Evolutionary conservation across 768 basidiomycete species (phyloP), one percentile per base, ranked within the genome.

Genomic region (Auriculariales sp.): DNA sequence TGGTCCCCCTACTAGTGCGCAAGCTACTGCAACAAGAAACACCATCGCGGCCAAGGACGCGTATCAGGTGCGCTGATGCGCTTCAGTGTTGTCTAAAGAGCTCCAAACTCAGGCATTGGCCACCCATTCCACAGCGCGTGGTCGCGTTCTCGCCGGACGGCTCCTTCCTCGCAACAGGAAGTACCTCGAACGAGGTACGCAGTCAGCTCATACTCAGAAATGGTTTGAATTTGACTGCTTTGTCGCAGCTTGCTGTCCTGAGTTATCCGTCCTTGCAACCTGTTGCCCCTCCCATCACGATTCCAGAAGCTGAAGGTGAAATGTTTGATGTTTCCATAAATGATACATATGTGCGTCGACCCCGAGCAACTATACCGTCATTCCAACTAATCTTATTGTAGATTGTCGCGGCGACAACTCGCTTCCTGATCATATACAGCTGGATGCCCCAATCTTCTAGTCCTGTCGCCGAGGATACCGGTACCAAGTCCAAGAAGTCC

Each of bases 101-200:
- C n/a, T 3, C n/a, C 14, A 33, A 53, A 39, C 33, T 31, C 24
- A 25, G 27, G n/a, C 35, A 59, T 47, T 50, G 53, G 49, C 56
- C 46, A 35, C 24, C 46, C 27, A 19, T 19, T 28, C 32, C n/a
- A 48, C 61, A 95, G 93, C 93, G 88, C 79, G 81, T 92, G 22
- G 92, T 91, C 1, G 73, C 78, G 2, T 67, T 97, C 49, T 91
- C 91, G 33, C 79, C 80, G 4, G 71, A 81, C 56, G 72, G 74
- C 22, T 69, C 65, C 24, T 62, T 83, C 33, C 61, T 94, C 4
- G 83, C 78, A 3, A 75, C 81, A 30, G 88, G 67, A 10, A 63
- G 80, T 22, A 89, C 90, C 3, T 73, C 74, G 53, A 77, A 77
- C 57, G 74, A 81, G 59, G 87, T 91, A 58, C 54, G 72, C 57